Evolutionary conservation across 2,329 filamentous ascomycete genomes (phyloP), one percentile per base, ranked within the genome.

Genomic region (Aspergillus calidoustus): DNA sequence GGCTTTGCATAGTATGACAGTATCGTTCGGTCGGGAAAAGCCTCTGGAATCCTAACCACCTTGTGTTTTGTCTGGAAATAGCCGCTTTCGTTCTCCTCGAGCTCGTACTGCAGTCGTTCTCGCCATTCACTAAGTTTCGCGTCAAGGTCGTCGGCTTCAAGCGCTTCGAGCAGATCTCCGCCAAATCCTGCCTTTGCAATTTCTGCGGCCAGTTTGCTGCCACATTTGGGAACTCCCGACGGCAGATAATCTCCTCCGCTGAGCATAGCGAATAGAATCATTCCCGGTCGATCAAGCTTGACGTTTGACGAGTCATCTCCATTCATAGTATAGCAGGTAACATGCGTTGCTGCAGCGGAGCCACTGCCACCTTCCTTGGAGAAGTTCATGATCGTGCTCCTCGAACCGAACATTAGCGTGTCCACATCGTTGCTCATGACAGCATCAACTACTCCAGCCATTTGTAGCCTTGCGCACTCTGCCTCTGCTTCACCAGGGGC

Each of bases 391-490:
- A 97, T 79, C 0, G 91, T 94, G 43, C 87, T 79, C 0, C 86
- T 88, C 65, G 92, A 95, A 1, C 95, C 95, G 79, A 98, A 98
- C 94, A 98, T 98, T 70, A 98, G 86, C 2, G 94, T 95, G 74
- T 99, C 95, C 48, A 97, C 93, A 81, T 99, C 95, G 75, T 99
- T 93, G 75, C 92, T 97, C 69, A 99, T 82, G 1, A 98, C 95
- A 0, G 92, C 94, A 76, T 99, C 95, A 1, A 97, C 93, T 8
- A 97, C 82, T 0, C 92, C 93, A 50, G 89, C 85, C 62, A 85
- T 84, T 72, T 99, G 93, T 3, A 99, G 78, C 17, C 95, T 79
- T 0, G 95, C 95, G 68, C 95, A 99, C 78, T 99, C 95, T 1
- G 95, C 95, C 75, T 99, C 95, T 3, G 94, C 95, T 74, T 99